Percentiles rank a stretch among this genome's conserved stretches.
Evolutionary conservation across 2,329 filamentous ascomycete species (phyloP).

Genomic region (Cryphonectria parasitica): DNA sequence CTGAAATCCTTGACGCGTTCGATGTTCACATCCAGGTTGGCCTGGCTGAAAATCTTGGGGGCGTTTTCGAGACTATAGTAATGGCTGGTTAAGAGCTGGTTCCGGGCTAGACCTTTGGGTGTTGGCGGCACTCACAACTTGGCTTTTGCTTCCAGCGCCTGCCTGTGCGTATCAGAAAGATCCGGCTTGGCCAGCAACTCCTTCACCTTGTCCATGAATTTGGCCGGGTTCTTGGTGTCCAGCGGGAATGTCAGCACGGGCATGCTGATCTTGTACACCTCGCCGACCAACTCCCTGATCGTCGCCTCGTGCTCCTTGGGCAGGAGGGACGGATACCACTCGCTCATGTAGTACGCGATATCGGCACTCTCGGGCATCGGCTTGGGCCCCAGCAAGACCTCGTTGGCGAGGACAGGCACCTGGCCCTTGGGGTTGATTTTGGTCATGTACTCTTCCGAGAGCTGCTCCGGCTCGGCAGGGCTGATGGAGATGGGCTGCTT

Average conservation of each 20-base stretch:
- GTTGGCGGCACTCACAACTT: neutral
- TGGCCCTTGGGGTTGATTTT: constrained; percentile 13
- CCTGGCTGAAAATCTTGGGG: neutral
- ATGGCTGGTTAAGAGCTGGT: neutral
- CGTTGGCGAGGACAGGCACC: constrained; percentile 2
- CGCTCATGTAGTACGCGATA: constrained; percentile 1
- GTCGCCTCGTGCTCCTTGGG: constrained; percentile 4
- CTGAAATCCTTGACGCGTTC: neutral
- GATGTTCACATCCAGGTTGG: neutral
- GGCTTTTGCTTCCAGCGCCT: constrained; percentile 5
- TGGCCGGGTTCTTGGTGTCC: neutral
- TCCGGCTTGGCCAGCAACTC: neutral
- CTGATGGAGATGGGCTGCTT: neutral
- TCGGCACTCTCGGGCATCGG: neutral
- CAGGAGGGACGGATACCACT: constrained; percentile 13
- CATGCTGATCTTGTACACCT: neutral
- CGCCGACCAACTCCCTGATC: neutral
- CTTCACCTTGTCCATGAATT: neutral
- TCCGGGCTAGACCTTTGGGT: neutral
- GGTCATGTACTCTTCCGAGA: constrained; percentile 3
- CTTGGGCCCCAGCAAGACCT: neutral
- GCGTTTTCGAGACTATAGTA: neutral
- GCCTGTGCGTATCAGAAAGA: neutral
- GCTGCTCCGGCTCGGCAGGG: constrained; percentile 1
- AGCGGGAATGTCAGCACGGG: neutral